Percentiles rank a stretch among this genome's conserved stretches.
Conservation (phyloP, 1,284 basidiomycete species). For the Tremellales sp. region DNA sequence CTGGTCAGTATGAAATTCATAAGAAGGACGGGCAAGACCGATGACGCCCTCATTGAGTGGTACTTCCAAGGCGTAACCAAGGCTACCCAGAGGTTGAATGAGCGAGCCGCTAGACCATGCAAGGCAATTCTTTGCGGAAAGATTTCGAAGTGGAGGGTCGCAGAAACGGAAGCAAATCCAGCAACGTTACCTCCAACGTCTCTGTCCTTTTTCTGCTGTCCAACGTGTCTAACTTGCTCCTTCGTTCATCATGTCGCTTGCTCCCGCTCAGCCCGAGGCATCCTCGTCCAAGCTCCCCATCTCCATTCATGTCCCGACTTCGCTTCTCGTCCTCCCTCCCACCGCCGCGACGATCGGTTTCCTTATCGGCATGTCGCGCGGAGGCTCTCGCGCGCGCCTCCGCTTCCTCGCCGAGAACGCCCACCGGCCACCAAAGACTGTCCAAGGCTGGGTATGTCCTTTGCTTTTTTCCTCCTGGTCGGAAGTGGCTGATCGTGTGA, state of each 20-base stretch:
- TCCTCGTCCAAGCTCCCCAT: constrained; percentile 15
- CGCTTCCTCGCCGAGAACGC: constrained; percentile 49
- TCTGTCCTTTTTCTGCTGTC: not conserved
- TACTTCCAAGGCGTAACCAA: too few species aligned
- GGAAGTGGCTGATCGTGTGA: constrained; percentile 1
- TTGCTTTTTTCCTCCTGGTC: constrained; percentile 1
- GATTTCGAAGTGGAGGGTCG: too few species aligned
- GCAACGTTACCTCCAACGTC: not conserved
- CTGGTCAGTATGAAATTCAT: too few species aligned
- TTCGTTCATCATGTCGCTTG: not conserved
- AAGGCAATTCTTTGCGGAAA: too few species aligned
- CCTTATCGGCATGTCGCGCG: constrained; percentile 41
- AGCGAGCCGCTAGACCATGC: too few species aligned
- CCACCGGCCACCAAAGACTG: constrained; percentile 44
- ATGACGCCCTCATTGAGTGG: too few species aligned
- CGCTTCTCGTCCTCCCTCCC: constrained; percentile 37
- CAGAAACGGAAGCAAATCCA: too few species aligned
- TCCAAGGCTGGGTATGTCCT: constrained; percentile 46
- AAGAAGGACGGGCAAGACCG: too few species aligned
- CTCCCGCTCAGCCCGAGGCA: not conserved
- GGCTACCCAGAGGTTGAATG: too few species aligned
- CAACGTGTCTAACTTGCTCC: not conserved
- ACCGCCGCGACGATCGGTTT: constrained; percentile 38
- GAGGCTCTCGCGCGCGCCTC: constrained; percentile 38
- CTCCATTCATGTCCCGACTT: constrained; percentile 30